Base-by-base conservation (phyloP, 129 eudicot genomes). In the Mikania micrantha region DNA sequence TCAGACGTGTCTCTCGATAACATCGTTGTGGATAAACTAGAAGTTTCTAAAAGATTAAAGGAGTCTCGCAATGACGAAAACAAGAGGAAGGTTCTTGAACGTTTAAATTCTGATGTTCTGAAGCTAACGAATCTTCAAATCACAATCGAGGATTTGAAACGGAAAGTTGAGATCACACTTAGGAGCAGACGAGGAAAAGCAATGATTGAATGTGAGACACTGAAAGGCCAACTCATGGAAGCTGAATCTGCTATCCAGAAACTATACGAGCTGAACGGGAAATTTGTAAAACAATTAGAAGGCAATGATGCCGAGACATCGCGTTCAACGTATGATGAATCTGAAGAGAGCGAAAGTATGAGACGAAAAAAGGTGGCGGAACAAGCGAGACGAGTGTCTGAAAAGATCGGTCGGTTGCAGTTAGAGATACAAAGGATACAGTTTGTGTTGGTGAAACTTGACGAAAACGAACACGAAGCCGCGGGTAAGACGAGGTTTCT, bases 371-470 rank as follows among this genome's bases (percentile, higher is more conserved):
- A 81, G 71, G 78, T 87, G 16, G 76, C 82, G 3, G 95, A 85
- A 42, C 93, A 90, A 70, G 97, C 97, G 0, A 76, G 87, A 58
- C 65, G 90, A 35, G 79, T 82, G 13, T 89, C 99, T 0, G 95
- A 94, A 74, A 94, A 82, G 71, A 87, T 94, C 24, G 99, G 97
- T 0, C 84, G 94, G 53, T 71, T 94, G 80, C 99, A 94, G 63
- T 27, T 94, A 60, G 97, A 89, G 75, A 80, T 94, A 38, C 99
- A 94, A 72, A 94, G 81, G 78, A 67, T 94, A 32, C 95, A 94
- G 78, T 87, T 89, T 72, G 85, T 79, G 73, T 59, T 94, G 70
- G 59, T 90, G 79, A 94, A 94, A 63, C 76, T 90, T 9, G 92
- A 79, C 66, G 95, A 71, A 21, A 80, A 66, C 0, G 87, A 71